Percentiles rank a stretch among this genome's conserved stretches.
Evolutionary conservation across 148 eudicot species (phyloP).

Genomic region (Euryodendron excelsum): DNA sequence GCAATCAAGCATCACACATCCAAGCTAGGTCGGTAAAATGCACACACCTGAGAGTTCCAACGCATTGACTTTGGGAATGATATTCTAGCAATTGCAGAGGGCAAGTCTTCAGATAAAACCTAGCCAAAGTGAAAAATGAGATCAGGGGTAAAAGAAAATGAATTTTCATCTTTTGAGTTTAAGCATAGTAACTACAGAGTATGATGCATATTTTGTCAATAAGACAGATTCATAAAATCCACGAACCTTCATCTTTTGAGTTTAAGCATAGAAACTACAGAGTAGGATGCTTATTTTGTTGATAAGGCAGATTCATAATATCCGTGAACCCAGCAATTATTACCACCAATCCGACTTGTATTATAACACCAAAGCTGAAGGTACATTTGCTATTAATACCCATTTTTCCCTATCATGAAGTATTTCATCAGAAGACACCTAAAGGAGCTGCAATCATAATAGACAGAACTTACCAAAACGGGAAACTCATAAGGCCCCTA

Average conservation of each 20-base stretch:
- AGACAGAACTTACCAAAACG: background rate
- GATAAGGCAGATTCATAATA: background rate
- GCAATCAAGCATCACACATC: background rate
- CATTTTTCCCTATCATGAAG: background rate
- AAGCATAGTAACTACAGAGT: background rate
- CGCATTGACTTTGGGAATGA: conserved; percentile 98
- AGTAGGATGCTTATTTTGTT: background rate
- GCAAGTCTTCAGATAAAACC: conserved; percentile 91
- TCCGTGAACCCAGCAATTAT: background rate
- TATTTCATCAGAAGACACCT: background rate
- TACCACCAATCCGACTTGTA: background rate
- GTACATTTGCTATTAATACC: background rate
- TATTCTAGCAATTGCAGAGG: conserved; percentile 67
- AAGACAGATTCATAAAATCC: background rate
- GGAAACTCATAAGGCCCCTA: background rate
- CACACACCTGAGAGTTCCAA: conserved; percentile 94
- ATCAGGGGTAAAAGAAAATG: conserved; percentile 14
- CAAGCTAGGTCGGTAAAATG: background rate
- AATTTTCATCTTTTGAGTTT: background rate
- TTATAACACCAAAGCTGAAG: background rate
- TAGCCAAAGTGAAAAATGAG: conserved; percentile 27
- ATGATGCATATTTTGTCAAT: background rate
- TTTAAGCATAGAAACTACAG: background rate
- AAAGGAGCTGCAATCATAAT: background rate
- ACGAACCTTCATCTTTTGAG: background rate